Percentiles rank a stretch among this genome's conserved stretches.
These are phyloP conservation scores for Pseudonitzschia pungens DNA, from an alignment of 108 stramenopile genomes.

Conservation along the genomic window DNA sequence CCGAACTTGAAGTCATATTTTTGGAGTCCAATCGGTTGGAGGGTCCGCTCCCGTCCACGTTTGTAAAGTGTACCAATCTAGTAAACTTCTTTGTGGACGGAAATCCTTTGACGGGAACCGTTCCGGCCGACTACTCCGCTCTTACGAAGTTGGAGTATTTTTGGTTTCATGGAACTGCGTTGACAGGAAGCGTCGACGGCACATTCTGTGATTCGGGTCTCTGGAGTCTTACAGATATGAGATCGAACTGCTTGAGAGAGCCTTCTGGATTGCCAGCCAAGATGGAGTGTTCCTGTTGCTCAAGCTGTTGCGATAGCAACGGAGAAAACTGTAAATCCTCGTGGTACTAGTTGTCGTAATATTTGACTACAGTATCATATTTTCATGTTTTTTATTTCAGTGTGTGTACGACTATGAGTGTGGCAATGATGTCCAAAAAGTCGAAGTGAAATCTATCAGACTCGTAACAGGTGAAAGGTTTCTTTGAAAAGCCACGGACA, in stretches of 20 bases:
- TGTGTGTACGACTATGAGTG: too few relatives aligned
- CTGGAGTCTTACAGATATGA: background rate
- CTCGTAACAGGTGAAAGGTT: too few relatives aligned
- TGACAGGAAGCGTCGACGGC: slow-evolving; percentile 20
- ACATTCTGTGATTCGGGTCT: slow-evolving; percentile 9
- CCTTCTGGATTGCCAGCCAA: background rate
- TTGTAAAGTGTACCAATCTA: slow-evolving; percentile 38
- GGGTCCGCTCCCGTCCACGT: slow-evolving; percentile 45
- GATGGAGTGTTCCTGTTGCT: slow-evolving; percentile 17
- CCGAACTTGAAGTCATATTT: slow-evolving; percentile 25
- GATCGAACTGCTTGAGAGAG: background rate
- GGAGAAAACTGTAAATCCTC: slow-evolving; percentile 3
- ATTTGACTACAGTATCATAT: too few relatives aligned
- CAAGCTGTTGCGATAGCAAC: slow-evolving; percentile 7
- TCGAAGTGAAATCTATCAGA: too few relatives aligned
- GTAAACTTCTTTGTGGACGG: slow-evolving; percentile 8
- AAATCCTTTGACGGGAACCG: slow-evolving; percentile 9
- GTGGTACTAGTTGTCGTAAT: too few relatives aligned
- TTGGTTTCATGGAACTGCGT: background rate
- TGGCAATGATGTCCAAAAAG: too few relatives aligned
- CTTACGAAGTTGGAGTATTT: slow-evolving; percentile 14
- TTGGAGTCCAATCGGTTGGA: slow-evolving; percentile 14
- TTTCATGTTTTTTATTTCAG: too few relatives aligned
- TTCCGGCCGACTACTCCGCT: slow-evolving; percentile 13
- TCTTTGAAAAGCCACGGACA: too few relatives aligned